Percentiles rank a stretch among this genome's conserved stretches.
These are phyloP conservation scores for Crucihimalaya himalaica DNA, from an alignment of 345 rosid species.

Conservation along the genomic window DNA sequence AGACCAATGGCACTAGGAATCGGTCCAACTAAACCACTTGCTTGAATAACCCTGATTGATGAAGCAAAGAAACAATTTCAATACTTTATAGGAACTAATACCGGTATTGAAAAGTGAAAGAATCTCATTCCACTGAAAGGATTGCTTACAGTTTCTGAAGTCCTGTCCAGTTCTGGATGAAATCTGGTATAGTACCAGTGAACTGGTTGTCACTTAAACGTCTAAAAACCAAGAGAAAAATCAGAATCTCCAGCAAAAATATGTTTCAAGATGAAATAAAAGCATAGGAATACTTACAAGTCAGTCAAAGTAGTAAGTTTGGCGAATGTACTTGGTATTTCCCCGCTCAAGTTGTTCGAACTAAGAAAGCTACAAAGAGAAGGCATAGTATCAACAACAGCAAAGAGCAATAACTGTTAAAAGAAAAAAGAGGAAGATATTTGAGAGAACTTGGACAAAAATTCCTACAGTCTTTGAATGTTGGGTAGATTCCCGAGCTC, in stretches of 20 bases:
- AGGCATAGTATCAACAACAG: slow-evolving; percentile 17
- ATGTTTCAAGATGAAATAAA: not conserved
- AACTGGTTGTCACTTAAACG: slow-evolving; percentile 56
- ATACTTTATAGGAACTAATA: not conserved
- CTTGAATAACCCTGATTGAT: slow-evolving; percentile 46
- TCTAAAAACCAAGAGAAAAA: slow-evolving; percentile 29
- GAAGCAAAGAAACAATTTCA: not conserved
- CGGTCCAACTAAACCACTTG: slow-evolving; percentile 61
- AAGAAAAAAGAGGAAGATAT: not conserved
- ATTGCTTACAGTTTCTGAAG: slow-evolving; percentile 51
- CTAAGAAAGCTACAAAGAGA: slow-evolving; percentile 42
- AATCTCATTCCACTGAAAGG: not conserved
- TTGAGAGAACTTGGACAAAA: not conserved
- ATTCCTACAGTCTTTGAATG: slow-evolving; percentile 33
- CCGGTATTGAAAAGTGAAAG: not conserved
- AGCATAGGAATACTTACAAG: slow-evolving; percentile 42
- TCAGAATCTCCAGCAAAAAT: not conserved
- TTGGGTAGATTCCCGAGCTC: slow-evolving; percentile 44
- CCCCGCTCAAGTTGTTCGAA: slow-evolving; percentile 57
- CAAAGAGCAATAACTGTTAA: not conserved
- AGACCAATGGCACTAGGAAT: slow-evolving; percentile 43
- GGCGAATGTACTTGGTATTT: slow-evolving; percentile 52
- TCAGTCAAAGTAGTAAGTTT: slow-evolving; percentile 47
- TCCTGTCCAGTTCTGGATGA: slow-evolving; percentile 56
- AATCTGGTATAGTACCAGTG: slow-evolving; percentile 52